phyloP scores from a whole-genome alignment of 148 eudicot species.

The Pharnaceum exiguum region DNA sequence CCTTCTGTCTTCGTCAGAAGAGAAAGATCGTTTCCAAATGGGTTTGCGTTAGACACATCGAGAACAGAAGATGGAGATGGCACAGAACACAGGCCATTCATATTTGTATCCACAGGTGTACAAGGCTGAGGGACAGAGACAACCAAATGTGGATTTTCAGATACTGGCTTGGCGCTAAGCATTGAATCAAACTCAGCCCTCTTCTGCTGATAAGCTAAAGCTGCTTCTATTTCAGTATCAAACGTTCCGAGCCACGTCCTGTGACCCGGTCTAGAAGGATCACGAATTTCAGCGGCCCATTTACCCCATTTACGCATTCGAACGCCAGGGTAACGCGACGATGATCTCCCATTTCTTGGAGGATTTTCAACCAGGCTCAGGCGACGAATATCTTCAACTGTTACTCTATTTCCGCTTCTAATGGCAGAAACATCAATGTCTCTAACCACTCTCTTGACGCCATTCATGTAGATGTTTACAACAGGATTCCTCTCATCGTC shows the following conservation, averaged over 20 bases:
- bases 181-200: slow-evolving; percentile 14
- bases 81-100: slow-evolving; percentile 8
- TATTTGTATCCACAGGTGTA: slow-evolving; percentile 21
- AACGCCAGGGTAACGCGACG: slow-evolving; percentile 24
- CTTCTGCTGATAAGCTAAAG: slow-evolving; percentile 14
- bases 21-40: background rate
- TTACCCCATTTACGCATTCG: slow-evolving; percentile 31
- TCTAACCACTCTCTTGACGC: slow-evolving; percentile 16
- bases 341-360: background rate
- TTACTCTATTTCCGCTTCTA: background rate
- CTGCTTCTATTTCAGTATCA: slow-evolving; percentile 25
- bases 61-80: slow-evolving; percentile 52
- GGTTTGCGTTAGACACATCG: slow-evolving; percentile 16
- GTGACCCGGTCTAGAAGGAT: slow-evolving; percentile 15
- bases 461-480: background rate
- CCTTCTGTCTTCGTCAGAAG: background rate
- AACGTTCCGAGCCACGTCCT: slow-evolving; percentile 33
- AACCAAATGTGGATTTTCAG: background rate
- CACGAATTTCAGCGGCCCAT: slow-evolving; percentile 35
- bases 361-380: background rate
- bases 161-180: background rate
- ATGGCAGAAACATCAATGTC: slow-evolving; percentile 10
- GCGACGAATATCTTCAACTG: background rate
- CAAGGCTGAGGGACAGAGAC: slow-evolving; percentile 4
- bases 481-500: slow-evolving; percentile 8